These are phyloP conservation scores for Panus rudis DNA, from an alignment of 768 basidiomycete genomes.

Conservation along the genomic window DNA sequence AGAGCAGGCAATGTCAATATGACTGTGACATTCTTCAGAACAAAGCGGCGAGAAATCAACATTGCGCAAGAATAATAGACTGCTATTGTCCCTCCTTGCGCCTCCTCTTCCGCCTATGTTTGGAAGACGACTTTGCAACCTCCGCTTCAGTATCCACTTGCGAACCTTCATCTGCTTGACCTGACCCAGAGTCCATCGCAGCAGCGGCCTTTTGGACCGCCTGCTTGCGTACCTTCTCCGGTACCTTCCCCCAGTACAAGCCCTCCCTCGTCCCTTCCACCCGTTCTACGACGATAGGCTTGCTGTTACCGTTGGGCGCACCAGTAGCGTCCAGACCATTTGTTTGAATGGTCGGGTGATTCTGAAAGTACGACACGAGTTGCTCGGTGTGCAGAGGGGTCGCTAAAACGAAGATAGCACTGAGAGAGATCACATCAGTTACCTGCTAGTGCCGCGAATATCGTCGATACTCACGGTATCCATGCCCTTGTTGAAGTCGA, in stretches of 20 bases:
- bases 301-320: constrained; percentile 14
- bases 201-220: constrained; percentile 52
- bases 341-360: constrained; percentile 32
- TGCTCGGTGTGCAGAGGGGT: constrained; percentile 38
- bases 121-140: too few species aligned
- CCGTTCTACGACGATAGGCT: constrained; percentile 41
- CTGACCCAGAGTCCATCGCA: too few species aligned
- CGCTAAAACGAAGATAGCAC: constrained; percentile 70
- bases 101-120: too few species aligned
- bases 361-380: constrained; percentile 40
- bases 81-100: too few species aligned
- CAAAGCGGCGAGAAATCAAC: too few species aligned
- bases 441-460: too few species aligned
- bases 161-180: too few species aligned
- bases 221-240: constrained; percentile 57
- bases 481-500: constrained; percentile 74
- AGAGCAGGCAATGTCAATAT: too few species aligned
- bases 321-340: constrained; percentile 53
- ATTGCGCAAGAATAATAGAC: too few species aligned
- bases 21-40: too few species aligned
- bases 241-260: constrained; percentile 76
- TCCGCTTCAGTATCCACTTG: too few species aligned
- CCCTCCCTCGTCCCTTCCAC: constrained; percentile 59
- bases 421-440: too few species aligned
- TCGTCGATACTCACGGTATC: constrained; percentile 15